Evolutionary conservation across 305 asterid species (phyloP).

Genomic region (Petunia hybrid): DNA sequence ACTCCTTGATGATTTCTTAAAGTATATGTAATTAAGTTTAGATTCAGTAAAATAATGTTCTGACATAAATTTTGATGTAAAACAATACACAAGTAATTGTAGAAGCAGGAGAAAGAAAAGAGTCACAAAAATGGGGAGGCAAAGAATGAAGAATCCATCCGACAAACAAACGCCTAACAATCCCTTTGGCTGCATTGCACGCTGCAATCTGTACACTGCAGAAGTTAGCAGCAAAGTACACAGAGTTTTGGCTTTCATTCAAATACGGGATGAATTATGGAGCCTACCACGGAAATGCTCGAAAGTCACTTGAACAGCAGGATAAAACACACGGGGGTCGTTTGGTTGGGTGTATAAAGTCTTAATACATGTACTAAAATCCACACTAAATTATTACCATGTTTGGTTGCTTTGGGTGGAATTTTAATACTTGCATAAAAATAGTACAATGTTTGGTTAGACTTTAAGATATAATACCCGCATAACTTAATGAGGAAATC

Average conservation of each 20-base stretch:
- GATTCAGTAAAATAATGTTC: not conserved
- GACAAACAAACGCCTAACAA: not conserved
- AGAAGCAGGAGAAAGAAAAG: not conserved
- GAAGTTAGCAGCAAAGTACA: not conserved
- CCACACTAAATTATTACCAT: too few species aligned
- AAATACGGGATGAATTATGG: not conserved
- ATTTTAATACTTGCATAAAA: too few species aligned
- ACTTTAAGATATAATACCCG: too few species aligned
- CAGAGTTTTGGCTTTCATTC: not conserved
- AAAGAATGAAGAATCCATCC: not conserved
- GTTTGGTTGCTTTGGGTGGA: too few species aligned
- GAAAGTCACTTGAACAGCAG: not conserved
- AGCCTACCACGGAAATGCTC: constrained; percentile 1
- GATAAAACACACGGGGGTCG: not conserved
- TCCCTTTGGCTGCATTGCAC: constrained; percentile 17
- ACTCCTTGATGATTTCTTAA: not conserved
- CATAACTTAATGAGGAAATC: too few species aligned
- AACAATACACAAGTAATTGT: not conserved
- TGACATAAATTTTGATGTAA: not conserved
- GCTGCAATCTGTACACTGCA: not conserved
- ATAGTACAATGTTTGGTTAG: too few species aligned
- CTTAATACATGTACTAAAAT: too few species aligned
- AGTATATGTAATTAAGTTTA: too few species aligned
- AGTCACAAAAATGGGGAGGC: not conserved
- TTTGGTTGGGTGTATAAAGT: too few species aligned